These are phyloP conservation scores for Polysphondylium violaceum DNA, from an alignment of 78 protist species.

Conservation along the genomic window DNA sequence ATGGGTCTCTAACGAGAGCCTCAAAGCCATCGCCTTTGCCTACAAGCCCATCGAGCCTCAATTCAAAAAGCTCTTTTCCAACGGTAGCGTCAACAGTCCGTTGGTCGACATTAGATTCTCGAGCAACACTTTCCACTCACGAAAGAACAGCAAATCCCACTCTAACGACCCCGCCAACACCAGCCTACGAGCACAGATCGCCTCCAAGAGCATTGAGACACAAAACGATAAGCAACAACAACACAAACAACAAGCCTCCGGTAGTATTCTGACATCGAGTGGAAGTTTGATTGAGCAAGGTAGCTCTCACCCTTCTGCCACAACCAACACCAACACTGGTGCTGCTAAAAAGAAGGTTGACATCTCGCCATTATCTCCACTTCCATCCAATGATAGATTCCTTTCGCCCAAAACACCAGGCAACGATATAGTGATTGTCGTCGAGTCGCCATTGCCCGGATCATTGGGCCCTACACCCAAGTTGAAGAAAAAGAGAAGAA, in stretches of 20 bases:
- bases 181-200: background rate
- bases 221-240: background rate
- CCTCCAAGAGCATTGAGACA: conserved; percentile 9
- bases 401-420: no score
- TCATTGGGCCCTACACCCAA: background rate
- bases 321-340: background rate
- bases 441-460: conserved; percentile 63
- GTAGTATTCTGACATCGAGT: no score
- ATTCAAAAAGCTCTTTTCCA: conserved; percentile 38
- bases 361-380: background rate
- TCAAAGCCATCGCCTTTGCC: conserved; percentile 63
- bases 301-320: no score
- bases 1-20: conserved; percentile 59
- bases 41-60: conserved; percentile 64
- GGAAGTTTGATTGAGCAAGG: no score
- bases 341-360: background rate
- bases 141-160: conserved; percentile 22
- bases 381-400: background rate
- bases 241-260: background rate
- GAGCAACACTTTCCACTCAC: background rate
- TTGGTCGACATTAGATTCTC: conserved; percentile 70
- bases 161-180: no score
- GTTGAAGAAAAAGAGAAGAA: conserved; percentile 10
- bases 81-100: conserved; percentile 70
- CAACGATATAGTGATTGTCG: conserved; percentile 13